These are phyloP conservation scores for Lipomyces orientalis DNA, from an alignment of 805 yeast species.

Conservation along the genomic window DNA sequence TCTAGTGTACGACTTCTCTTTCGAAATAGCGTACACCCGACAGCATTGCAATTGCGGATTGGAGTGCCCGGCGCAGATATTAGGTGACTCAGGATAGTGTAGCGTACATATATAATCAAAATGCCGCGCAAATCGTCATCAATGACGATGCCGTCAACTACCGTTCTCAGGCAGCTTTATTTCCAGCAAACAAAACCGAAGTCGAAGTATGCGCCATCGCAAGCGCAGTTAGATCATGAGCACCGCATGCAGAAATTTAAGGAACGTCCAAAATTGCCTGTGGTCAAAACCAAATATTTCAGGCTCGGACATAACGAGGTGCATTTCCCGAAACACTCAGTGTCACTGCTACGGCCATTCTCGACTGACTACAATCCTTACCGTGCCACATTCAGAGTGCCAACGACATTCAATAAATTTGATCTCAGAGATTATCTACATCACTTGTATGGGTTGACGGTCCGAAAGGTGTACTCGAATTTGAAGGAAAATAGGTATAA, in stretches of 20 bases:
- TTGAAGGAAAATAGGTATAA: constrained; percentile 61
- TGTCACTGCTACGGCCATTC: constrained; percentile 77
- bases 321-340: constrained; percentile 84
- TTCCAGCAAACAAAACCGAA: constrained; percentile 25
- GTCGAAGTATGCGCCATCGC: constrained; percentile 21
- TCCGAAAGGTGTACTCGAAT: constrained; percentile 69
- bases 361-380: constrained; percentile 60
- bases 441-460: constrained; percentile 88
- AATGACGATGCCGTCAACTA: constrained; percentile 24
- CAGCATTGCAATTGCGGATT: background rate
- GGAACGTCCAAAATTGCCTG: constrained; percentile 19
- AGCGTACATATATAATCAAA: background rate
- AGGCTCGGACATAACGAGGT: constrained; percentile 74
- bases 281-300: constrained; percentile 54
- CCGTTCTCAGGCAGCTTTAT: constrained; percentile 27
- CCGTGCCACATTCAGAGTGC: constrained; percentile 95
- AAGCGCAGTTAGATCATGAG: constrained; percentile 24
- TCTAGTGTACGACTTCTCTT: background rate
- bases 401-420: constrained; percentile 88
- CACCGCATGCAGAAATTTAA: constrained; percentile 13
- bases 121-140: constrained; percentile 19
- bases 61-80: background rate
- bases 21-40: background rate
- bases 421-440: constrained; percentile 93
- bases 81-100: background rate